A percentile compares a stretch with the other conserved stretches of the same genome.
Conservation (phyloP, 2,329 filamentous ascomycete species). For the Sporothrix protearum region DNA sequence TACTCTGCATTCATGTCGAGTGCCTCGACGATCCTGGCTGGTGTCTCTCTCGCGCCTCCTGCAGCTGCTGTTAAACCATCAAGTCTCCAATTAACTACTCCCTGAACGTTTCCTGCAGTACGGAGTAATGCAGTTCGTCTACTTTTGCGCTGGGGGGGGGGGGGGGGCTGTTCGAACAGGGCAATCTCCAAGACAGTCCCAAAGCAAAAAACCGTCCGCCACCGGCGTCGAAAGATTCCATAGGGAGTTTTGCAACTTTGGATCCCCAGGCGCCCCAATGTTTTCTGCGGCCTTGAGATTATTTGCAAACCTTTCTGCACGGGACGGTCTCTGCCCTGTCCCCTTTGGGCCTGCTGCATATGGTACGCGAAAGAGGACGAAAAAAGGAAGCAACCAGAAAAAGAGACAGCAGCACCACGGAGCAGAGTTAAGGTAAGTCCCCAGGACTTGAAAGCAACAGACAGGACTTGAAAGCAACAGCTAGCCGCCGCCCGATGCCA, state of each 20-base stretch:
- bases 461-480: background rate
- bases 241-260: background rate
- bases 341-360: constrained; percentile 8
- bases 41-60: too few species aligned
- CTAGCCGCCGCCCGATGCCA: background rate
- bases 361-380: background rate
- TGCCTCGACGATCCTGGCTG: too few species aligned
- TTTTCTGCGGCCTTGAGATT: background rate
- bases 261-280: background rate
- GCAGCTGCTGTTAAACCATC: background rate
- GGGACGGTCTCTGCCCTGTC: background rate
- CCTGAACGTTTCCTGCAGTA: background rate
- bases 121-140: background rate
- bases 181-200: background rate
- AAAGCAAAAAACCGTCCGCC: background rate
- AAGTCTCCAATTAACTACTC: constrained; percentile 2
- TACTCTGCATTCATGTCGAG: too few species aligned
- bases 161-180: background rate
- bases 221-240: background rate
- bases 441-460: background rate
- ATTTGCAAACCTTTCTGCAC: background rate
- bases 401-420: background rate
- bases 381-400: background rate
- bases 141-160: background rate
- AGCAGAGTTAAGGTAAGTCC: background rate